Evolutionary conservation across 1,284 basidiomycete species (phyloP).

Genomic region (Ganoderma leucocontextum): DNA sequence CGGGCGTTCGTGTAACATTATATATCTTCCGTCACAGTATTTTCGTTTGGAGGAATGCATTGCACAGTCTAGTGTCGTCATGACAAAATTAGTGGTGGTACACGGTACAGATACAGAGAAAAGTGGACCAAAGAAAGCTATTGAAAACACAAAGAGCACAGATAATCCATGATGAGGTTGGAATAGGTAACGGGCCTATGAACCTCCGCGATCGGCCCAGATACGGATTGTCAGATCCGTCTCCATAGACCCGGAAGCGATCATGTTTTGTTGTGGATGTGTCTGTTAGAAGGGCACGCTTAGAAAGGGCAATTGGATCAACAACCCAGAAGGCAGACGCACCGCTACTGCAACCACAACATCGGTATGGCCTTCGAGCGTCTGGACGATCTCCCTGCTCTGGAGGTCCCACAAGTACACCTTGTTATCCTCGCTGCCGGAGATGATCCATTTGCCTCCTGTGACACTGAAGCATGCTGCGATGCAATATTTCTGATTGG

Average conservation of each 20-base stretch:
- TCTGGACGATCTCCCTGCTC: conserved; percentile 81
- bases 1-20: conserved; percentile 26
- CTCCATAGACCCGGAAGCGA: conserved; percentile 86
- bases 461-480: conserved; percentile 84
- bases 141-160: conserved; percentile 6
- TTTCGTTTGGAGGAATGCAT: conserved; percentile 27
- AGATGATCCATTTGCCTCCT: conserved; percentile 88
- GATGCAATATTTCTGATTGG: conserved; percentile 82
- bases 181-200: conserved; percentile 17
- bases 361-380: conserved; percentile 82
- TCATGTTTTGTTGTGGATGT: conserved; percentile 84
- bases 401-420: conserved; percentile 95
- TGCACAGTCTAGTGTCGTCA: conserved; percentile 16
- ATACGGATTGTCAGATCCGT: conserved; percentile 80
- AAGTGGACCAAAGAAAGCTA: background rate
- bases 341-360: conserved; percentile 82
- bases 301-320: background rate
- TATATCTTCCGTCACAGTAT: conserved; percentile 30
- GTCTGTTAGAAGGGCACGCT: conserved; percentile 54
- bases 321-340: conserved; percentile 25
- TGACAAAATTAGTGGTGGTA: conserved; percentile 8
- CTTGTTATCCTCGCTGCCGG: conserved; percentile 91
- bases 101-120: conserved; percentile 19
- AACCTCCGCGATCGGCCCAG: conserved; percentile 70
- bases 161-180: background rate